phyloP scores from a whole-genome alignment of 208 protist species.

The Leishmania gerbilli region DNA sequence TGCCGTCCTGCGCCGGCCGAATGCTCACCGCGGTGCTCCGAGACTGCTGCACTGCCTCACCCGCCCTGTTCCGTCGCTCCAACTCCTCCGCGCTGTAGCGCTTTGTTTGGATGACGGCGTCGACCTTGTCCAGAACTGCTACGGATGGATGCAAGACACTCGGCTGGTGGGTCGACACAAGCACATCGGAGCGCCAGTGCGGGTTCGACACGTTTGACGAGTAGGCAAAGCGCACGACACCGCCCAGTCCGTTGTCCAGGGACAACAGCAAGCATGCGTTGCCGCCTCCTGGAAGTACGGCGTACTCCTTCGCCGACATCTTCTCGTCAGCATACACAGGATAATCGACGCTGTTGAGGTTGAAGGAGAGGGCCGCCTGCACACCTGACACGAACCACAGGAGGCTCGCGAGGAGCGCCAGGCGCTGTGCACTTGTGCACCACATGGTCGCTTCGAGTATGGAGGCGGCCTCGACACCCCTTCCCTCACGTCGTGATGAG shows the following conservation, averaged over 20 bases:
- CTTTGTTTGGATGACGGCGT: constrained; percentile 19
- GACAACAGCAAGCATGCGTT: constrained; percentile 17
- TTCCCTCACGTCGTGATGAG: neutral
- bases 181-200: constrained; percentile 22
- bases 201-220: constrained; percentile 35
- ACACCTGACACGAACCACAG: neutral
- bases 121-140: constrained; percentile 18
- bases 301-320: constrained; percentile 16
- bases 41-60: constrained; percentile 1
- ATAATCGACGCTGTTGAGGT: constrained; percentile 25
- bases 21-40: constrained; percentile 12
- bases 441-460: neutral
- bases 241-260: constrained; percentile 26
- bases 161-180: constrained; percentile 40
- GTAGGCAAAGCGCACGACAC: constrained; percentile 42
- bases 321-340: neutral
- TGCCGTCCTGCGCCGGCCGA: constrained; percentile 6
- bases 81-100: constrained; percentile 28
- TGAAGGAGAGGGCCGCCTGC: constrained; percentile 26
- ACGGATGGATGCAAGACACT: constrained; percentile 8
- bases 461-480: neutral
- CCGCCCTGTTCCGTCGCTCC: constrained; percentile 10
- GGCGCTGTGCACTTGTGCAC: too few relatives aligned
- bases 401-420: constrained; percentile 7
- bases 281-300: neutral